phyloP scores from a whole-genome alignment of 2,329 filamentous ascomycete species.

The Gnomoniopsis smithogilvyi region DNA sequence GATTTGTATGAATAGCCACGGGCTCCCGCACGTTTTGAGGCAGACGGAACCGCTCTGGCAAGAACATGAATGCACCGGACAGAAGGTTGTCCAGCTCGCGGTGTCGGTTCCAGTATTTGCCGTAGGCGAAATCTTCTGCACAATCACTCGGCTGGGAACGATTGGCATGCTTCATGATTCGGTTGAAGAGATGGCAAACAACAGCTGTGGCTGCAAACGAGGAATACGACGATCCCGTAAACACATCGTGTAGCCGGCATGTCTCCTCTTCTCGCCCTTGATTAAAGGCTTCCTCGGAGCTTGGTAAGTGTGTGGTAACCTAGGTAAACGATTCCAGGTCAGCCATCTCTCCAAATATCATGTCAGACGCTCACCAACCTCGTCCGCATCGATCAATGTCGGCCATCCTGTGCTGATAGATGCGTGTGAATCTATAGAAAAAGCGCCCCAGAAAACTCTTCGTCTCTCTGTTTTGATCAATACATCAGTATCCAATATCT shows the following conservation, averaged over 20 bases:
- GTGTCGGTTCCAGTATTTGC: slow-evolving; percentile 84
- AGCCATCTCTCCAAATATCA: neutral
- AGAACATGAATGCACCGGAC: slow-evolving; percentile 71
- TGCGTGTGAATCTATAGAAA: slow-evolving; percentile 78
- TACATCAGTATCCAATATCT: neutral
- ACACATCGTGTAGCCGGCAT: slow-evolving; percentile 60
- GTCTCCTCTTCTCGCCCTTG: slow-evolving; percentile 61
- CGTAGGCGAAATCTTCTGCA: slow-evolving; percentile 70
- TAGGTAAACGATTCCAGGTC: slow-evolving; percentile 21
- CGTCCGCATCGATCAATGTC: slow-evolving; percentile 70
- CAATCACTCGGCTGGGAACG: slow-evolving; percentile 65
- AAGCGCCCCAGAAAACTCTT: slow-evolving; percentile 82
- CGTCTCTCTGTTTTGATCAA: slow-evolving; percentile 67
- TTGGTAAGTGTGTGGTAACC: slow-evolving; percentile 77
- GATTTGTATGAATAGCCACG: slow-evolving; percentile 77
- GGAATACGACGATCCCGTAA: slow-evolving; percentile 62
- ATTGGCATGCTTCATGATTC: slow-evolving; percentile 78
- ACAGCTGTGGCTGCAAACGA: slow-evolving; percentile 71
- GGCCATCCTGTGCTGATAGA: slow-evolving; percentile 92
- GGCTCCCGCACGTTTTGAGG: slow-evolving; percentile 66
- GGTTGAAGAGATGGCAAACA: slow-evolving; percentile 75
- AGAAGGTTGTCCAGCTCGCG: slow-evolving; percentile 77
- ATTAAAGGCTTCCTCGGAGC: slow-evolving; percentile 73
- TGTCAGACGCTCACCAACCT: slow-evolving; percentile 39
- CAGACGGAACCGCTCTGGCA: slow-evolving; percentile 72